Evolutionary conservation across 208 protist genomes (phyloP).

Genomic region (Wallacemonas sp.): DNA sequence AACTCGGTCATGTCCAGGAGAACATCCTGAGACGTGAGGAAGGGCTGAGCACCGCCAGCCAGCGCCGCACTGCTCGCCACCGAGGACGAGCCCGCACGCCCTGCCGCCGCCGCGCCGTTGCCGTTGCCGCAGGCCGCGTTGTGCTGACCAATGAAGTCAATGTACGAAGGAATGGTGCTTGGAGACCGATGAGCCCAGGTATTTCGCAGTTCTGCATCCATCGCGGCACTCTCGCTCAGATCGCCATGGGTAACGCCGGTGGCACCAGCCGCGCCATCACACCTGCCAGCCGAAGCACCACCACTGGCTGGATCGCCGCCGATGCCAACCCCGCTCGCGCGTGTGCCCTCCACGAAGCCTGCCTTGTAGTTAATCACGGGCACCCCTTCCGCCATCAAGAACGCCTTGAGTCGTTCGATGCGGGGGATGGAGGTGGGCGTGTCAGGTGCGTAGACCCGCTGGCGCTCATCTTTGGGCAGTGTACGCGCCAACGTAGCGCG

Average conservation of each 20-base stretch:
- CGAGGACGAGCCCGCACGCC: background rate
- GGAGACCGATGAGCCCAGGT: background rate
- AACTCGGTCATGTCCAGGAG: slow-evolving; percentile 79
- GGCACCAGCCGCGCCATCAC: background rate
- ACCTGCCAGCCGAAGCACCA: no score
- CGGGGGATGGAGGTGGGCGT: slow-evolving; percentile 29
- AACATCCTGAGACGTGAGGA: slow-evolving; percentile 52
- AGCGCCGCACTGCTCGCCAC: background rate
- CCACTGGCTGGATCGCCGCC: no score
- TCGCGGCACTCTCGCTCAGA: background rate
- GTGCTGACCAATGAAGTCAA: slow-evolving; percentile 21
- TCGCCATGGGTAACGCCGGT: background rate
- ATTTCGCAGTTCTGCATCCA: background rate
- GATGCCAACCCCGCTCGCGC: background rate
- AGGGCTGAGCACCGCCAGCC: background rate
- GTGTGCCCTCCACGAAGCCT: slow-evolving; percentile 18
- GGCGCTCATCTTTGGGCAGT: slow-evolving; percentile 28
- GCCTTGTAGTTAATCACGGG: slow-evolving; percentile 55
- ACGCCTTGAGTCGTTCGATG: slow-evolving; percentile 40
- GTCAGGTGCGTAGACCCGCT: slow-evolving; percentile 62
- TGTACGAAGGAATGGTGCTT: slow-evolving; percentile 11
- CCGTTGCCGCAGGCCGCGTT: no score
- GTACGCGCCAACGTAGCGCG: slow-evolving; percentile 34
- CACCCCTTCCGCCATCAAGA: slow-evolving; percentile 28
- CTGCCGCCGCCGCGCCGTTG: no score